Evolutionary conservation across 371 early-diverging fungal genomes (phyloP).

Genomic region (Mortierella sp.): DNA sequence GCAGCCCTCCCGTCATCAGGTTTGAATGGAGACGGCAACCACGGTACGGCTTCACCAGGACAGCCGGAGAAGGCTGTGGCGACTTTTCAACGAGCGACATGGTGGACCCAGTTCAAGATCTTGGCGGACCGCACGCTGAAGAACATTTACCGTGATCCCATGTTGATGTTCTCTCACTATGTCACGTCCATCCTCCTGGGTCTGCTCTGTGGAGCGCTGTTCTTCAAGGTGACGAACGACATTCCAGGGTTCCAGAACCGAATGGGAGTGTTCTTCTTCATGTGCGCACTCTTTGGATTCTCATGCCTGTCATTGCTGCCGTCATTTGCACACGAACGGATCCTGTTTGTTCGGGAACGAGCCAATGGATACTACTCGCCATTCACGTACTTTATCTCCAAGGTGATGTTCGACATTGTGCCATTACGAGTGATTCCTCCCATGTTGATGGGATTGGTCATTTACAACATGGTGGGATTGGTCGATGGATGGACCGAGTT

Average conservation of each 20-base stretch:
- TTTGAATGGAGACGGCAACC: not conserved
- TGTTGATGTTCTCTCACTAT: slow-evolving; percentile 37
- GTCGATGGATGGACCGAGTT: slow-evolving; percentile 56
- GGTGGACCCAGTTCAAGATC: slow-evolving; percentile 51
- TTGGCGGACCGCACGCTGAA: slow-evolving; percentile 45
- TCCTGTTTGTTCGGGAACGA: slow-evolving; percentile 70
- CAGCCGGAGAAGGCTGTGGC: slow-evolving; percentile 32
- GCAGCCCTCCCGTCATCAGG: too few relatives aligned
- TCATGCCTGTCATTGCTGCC: slow-evolving; percentile 61
- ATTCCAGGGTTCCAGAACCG: slow-evolving; percentile 64
- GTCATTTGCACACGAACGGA: slow-evolving; percentile 64
- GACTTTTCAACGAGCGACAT: slow-evolving; percentile 68
- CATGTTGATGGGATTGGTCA: slow-evolving; percentile 57
- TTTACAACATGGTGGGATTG: slow-evolving; percentile 68
- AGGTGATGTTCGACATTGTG: slow-evolving; percentile 55
- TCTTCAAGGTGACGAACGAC: slow-evolving; percentile 43
- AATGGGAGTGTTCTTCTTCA: slow-evolving; percentile 70
- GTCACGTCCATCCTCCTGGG: slow-evolving; percentile 34
- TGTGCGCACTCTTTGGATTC: slow-evolving; percentile 59
- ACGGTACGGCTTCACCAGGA: not conserved
- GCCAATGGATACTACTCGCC: slow-evolving; percentile 69
- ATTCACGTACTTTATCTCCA: slow-evolving; percentile 68
- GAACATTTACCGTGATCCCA: slow-evolving; percentile 37
- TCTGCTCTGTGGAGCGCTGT: slow-evolving; percentile 57
- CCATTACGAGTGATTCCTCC: slow-evolving; percentile 63